Conservation (phyloP, 2,329 filamentous ascomycete species). For the Ceratocystis harringtonii region DNA sequence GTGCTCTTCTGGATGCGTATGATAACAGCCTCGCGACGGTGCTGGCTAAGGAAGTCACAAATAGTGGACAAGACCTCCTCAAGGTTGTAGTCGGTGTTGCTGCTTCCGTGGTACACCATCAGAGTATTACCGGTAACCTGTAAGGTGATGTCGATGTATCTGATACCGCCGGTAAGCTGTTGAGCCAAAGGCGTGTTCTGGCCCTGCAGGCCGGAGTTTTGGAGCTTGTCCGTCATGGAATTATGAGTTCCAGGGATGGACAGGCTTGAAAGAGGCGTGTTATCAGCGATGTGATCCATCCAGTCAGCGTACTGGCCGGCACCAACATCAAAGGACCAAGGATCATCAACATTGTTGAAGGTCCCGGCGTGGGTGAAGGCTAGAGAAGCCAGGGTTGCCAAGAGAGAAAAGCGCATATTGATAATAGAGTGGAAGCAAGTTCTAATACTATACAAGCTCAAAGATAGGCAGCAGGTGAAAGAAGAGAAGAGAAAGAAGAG, state of each 20-base stretch:
- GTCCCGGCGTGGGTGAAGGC: too few relatives aligned
- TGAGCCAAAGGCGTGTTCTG: neutral
- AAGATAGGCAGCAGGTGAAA: too few relatives aligned
- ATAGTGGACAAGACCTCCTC: neutral
- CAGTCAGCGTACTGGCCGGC: neutral
- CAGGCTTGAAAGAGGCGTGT: neutral
- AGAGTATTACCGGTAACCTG: neutral
- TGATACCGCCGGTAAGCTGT: neutral
- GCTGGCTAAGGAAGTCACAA: neutral
- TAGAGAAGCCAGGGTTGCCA: too few relatives aligned
- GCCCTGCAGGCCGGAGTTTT: neutral
- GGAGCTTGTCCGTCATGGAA: neutral
- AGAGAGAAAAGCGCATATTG: too few relatives aligned
- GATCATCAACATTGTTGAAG: too few relatives aligned
- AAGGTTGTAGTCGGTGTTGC: neutral
- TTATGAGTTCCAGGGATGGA: neutral
- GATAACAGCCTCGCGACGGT: neutral
- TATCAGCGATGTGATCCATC: neutral
- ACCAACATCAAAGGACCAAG: too few relatives aligned
- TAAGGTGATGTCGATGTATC: neutral
- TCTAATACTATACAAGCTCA: too few relatives aligned
- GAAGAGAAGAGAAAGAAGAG: too few relatives aligned
- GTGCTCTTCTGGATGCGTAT: neutral
- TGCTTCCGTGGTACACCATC: neutral
- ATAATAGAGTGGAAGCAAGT: too few relatives aligned